These are phyloP conservation scores for Naganishia antarctica DNA, from an alignment of 768 basidiomycete species.

Conservation along the genomic window DNA sequence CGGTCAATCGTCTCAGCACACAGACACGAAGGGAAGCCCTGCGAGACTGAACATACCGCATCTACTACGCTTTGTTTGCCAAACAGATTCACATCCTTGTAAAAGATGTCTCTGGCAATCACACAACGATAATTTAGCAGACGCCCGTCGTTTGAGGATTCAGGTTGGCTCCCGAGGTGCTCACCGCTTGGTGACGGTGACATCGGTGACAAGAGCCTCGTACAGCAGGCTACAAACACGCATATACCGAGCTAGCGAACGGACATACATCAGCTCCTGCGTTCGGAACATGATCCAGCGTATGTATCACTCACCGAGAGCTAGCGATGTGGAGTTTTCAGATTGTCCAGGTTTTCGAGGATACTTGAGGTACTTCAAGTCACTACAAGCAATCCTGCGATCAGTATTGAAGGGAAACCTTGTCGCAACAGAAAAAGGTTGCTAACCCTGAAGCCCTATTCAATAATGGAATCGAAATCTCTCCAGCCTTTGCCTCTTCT, in stretches of 20 bases:
- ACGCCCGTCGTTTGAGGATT: too few relatives aligned
- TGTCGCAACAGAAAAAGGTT: not conserved
- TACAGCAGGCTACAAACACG: conserved; percentile 1
- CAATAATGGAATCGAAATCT: not conserved
- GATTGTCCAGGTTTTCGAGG: not conserved
- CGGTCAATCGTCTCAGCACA: not conserved
- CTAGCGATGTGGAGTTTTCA: not conserved
- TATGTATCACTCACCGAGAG: not conserved
- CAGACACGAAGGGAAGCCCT: not conserved
- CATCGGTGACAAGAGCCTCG: not conserved
- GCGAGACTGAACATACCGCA: conserved; percentile 53
- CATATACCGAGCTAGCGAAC: not conserved
- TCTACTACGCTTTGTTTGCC: conserved; percentile 73
- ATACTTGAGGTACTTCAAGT: conserved; percentile 9
- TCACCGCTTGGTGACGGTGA: conserved; percentile 11
- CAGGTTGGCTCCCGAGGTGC: not conserved
- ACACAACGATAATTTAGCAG: not conserved
- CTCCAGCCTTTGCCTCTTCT: not conserved
- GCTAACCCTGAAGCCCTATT: conserved; percentile 10
- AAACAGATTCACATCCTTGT: conserved; percentile 76
- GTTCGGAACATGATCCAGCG: not conserved
- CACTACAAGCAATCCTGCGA: not conserved
- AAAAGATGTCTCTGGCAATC: conserved; percentile 72
- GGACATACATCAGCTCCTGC: too few relatives aligned
- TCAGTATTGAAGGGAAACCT: not conserved